Base-by-base conservation (phyloP, 2,329 filamentous ascomycete species). In the Magnaporthiopsis incrustans region DNA sequence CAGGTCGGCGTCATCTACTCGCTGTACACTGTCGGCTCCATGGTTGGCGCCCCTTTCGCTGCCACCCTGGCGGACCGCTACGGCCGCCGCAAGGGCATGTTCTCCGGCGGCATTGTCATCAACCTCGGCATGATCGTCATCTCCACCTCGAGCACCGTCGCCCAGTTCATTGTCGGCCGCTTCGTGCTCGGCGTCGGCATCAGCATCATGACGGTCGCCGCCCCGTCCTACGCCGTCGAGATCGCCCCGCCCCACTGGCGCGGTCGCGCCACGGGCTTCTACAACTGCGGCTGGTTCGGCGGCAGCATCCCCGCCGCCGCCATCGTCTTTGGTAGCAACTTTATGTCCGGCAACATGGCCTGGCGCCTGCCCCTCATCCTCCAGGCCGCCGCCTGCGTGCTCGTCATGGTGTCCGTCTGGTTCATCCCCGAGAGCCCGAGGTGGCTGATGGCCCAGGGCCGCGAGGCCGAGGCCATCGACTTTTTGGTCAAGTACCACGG, bases 41-140 rank as follows among this genome's bases (percentile, higher is more conserved):
- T 99, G 95, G 95, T 92, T 1, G 93, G 89, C 15, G 89, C 94
- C 0, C 82, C 99, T 11, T 89, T 99, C 73, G 77, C 78, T 26
- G 79, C 80, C 26, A 72, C 77, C 18, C 68, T 82, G 33, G 77
- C 78, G 12, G 79, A 82, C 66, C 76, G 68, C 53, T 73, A 73
- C 18, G 80, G 80, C 27, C 79, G 80, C 63, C 75, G 74, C 63
- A 74, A 75, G 67, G 75, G 74, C 61, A 82, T 82, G 80, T 80
- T 80, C 65, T 58, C 53, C 4, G 80, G 79, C 15, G 77, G 69
- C n/a, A 60, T 72, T 38, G 69, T 80, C 25, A 81, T 82, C 61
- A 80, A 80, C 57, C 57, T 77, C 18, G 80, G 79, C 56, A 76
- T 78, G 56, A 70, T 80, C 56, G 72, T 82, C 59, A 73, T 81